These are phyloP conservation scores for Macrocybe gigantea DNA, from an alignment of 768 basidiomycete species.

Conservation along the genomic window DNA sequence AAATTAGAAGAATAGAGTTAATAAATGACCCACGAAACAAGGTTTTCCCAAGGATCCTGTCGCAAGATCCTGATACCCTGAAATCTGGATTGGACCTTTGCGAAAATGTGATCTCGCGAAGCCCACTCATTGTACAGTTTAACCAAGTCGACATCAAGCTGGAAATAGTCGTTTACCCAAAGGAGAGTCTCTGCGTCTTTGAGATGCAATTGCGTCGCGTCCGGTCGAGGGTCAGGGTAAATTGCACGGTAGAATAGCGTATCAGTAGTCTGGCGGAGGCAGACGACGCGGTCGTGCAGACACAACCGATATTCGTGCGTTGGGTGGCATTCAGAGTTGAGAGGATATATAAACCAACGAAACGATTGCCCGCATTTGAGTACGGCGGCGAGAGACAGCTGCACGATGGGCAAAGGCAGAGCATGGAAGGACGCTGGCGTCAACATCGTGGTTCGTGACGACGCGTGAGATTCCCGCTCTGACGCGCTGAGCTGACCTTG, in stretches of 20 bases:
- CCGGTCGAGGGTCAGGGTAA: constrained; percentile 44
- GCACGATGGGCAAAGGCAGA: constrained; percentile 55
- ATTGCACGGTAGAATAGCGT: constrained; percentile 67
- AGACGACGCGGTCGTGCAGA: constrained; percentile 77
- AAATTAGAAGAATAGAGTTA: background rate
- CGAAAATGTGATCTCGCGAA: constrained; percentile 68
- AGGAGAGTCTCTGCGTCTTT: constrained; percentile 60
- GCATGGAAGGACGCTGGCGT: constrained; percentile 45
- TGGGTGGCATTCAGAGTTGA: constrained; percentile 13
- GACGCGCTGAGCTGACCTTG: background rate
- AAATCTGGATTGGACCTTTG: constrained; percentile 54
- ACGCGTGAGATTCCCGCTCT: constrained; percentile 1
- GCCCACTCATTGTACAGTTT: constrained; percentile 76
- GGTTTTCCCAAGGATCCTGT: constrained; percentile 95
- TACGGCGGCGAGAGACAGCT: constrained; percentile 74
- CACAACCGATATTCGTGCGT: constrained; percentile 68
- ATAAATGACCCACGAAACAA: constrained; percentile 69
- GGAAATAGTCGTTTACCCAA: constrained; percentile 87
- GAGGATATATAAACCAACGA: constrained; percentile 62
- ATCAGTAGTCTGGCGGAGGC: constrained; percentile 68
- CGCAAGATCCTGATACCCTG: constrained; percentile 80
- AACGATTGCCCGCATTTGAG: constrained; percentile 84
- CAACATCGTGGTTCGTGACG: constrained; percentile 6
- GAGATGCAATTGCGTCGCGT: constrained; percentile 23
- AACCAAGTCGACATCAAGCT: constrained; percentile 70